Evolutionary conservation across 495 filamentous ascomycete genomes (phyloP).

Genomic region (Aspergillus coremiiformis): DNA sequence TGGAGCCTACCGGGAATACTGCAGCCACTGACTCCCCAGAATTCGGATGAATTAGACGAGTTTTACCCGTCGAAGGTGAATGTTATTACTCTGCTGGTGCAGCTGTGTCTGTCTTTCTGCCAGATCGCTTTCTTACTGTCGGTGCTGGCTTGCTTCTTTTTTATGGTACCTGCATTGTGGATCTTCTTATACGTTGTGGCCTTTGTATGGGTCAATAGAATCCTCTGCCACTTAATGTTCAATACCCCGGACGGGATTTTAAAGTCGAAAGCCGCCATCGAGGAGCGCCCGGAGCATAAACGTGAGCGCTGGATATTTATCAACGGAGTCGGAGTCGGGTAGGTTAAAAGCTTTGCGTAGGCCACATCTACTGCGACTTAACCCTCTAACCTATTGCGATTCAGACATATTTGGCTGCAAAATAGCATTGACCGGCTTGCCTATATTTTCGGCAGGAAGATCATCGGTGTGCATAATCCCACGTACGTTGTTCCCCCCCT

Average conservation of each 20-base stretch:
- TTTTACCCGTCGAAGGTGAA: slow-evolving; percentile 46
- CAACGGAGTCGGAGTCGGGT: slow-evolving; percentile 34
- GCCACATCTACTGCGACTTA: too few relatives aligned
- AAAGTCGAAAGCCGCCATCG: slow-evolving; percentile 19
- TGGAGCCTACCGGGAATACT: slow-evolving; percentile 48
- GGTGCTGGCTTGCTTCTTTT: slow-evolving; percentile 41
- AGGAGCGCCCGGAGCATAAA: slow-evolving; percentile 16
- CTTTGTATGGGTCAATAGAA: slow-evolving; percentile 41
- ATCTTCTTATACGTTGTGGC: slow-evolving; percentile 27
- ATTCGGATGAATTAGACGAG: slow-evolving; percentile 43
- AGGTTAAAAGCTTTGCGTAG: not conserved
- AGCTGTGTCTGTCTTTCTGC: slow-evolving; percentile 40
- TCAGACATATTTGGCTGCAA: slow-evolving; percentile 45
- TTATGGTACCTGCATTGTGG: slow-evolving; percentile 45
- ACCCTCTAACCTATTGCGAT: not conserved
- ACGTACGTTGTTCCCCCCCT: slow-evolving; percentile 38
- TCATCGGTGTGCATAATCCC: slow-evolving; percentile 77
- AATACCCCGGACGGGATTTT: slow-evolving; percentile 29
- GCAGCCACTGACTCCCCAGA: slow-evolving; percentile 44
- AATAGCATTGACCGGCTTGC: slow-evolving; percentile 65
- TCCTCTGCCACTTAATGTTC: slow-evolving; percentile 39
- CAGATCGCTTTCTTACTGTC: slow-evolving; percentile 32
- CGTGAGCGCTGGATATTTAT: slow-evolving; percentile 34
- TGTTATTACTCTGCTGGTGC: slow-evolving; percentile 41
- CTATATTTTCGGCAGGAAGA: slow-evolving; percentile 63